Base-by-base conservation (phyloP, 306 rosid species). In the Lotus japonicus region DNA sequence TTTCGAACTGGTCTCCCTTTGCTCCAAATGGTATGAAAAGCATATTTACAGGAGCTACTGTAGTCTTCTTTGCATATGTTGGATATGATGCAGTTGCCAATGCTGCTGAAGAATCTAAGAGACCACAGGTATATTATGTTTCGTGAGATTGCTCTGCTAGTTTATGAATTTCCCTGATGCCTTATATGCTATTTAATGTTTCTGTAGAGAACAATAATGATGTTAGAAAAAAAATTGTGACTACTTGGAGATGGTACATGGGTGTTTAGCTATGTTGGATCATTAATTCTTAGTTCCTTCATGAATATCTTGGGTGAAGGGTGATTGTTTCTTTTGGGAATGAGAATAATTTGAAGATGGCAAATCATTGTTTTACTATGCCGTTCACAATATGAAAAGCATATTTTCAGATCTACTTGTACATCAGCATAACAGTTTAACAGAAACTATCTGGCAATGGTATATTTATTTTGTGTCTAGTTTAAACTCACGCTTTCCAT, bases 51-150 rank as follows among this genome's bases (percentile, higher is more conserved):
- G 99, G 99, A 77, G 99, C 99, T 35, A 95, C 99, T 5, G 92
- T 90, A 53, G 99, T 94, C 36, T 94, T 94, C 76, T 94, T 94
- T 80, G 96, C 99, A 33, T 94, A 94, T 73, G 96, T 95, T 79
- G 99, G 99, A 50, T 95, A 90, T 80, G 99, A 95, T 78, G 99
- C 99, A 14, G 97, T 95, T 85, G 99, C 99, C 33, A 95, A 95
- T 85, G 90, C 99, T 74, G 99, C 99, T 5, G 99, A 95, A 84
- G 99, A 95, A 83, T 82, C 99, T 70, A 95, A 85, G 82, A 85
- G 81, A 66, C 99, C 97, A 0, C 96, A 91, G 97, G 97, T 90
- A 70, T 51, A 45, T 70, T 44, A 54, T 49, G 19, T 71, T 2
- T 31, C 7, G 36, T 64, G 50, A 66, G 12, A 72, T 53, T 79